Base-by-base conservation (phyloP, 2,329 filamentous ascomycete species). In the Anisogramma anomala region DNA sequence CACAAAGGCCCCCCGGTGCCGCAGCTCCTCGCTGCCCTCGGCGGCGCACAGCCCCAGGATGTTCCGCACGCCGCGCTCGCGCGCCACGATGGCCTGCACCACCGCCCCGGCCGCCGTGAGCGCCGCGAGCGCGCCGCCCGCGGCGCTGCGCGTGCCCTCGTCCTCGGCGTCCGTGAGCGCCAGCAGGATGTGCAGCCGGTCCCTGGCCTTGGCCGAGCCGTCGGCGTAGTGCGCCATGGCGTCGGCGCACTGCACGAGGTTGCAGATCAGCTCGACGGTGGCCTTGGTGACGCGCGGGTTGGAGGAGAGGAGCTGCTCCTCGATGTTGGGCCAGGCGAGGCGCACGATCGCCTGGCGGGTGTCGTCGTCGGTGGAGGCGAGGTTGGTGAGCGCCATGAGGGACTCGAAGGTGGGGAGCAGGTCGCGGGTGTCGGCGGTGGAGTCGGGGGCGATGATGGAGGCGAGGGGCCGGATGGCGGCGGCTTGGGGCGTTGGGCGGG, bases 91-190 rank as follows among this genome's bases (percentile, higher is more conserved):
- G 3, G 74, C 79, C 2, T 74, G 69, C 1, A 89, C 80, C 0
- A 84, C 82, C 1, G 72, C 71, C 52, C 91, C 84, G 57, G 81
- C 87, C 22, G 78, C 76, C 0, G 87, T 87, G 18, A 98, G 63
- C 61, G 84, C 84, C 1, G 89, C 91, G 36, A 98, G 60, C 0
- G 87, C 89, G 1, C 91, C 91, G 3, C 88, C 87, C 0, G 91
- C 88, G 0, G 87, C 91, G 35, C 79, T 77, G 22, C 89, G 69
- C 0, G 87, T 94, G 0, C 76, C 77, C 6, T 74, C 61, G 50
- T 96, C 87, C 37, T 94, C 83, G 1, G 85, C 79, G 55, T 96
- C 88, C 0, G 86, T 81, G 26, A 98, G 74, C 0, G 89, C 91
- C 10, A 95, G 72, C 1, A 98, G 67, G 28, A 96, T 77, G 55